These are phyloP conservation scores for Penicillium sp. DNA, from an alignment of 2,329 filamentous ascomycete genomes.

Conservation along the genomic window DNA sequence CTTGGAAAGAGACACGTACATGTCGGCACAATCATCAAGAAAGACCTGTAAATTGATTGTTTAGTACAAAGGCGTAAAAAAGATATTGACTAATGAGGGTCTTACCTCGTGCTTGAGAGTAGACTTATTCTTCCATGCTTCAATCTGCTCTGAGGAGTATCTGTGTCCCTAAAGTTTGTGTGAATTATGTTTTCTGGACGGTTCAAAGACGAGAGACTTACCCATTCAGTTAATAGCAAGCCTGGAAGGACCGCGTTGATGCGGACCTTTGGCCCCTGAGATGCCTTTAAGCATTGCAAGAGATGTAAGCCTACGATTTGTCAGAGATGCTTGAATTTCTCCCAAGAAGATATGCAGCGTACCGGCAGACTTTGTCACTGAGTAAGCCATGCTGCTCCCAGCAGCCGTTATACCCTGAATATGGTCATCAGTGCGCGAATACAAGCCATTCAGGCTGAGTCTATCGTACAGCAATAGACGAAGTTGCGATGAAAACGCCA, in stretches of 20 bases:
- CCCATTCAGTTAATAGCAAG: slow-evolving; percentile 10
- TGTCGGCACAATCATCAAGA: slow-evolving; percentile 35
- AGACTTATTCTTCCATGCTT: not conserved
- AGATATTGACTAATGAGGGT: not conserved
- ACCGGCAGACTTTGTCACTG: slow-evolving; percentile 76
- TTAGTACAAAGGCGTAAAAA: not conserved
- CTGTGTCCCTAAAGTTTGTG: not conserved
- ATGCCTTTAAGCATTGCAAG: slow-evolving; percentile 9
- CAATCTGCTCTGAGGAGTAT: not conserved
- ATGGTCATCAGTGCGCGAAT: not conserved
- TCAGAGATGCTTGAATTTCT: not conserved
- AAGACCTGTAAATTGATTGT: slow-evolving; percentile 22
- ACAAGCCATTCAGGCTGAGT: not conserved
- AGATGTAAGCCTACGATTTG: slow-evolving; percentile 2
- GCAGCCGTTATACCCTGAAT: slow-evolving; percentile 52
- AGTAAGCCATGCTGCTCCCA: slow-evolving; percentile 69
- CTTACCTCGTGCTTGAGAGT: slow-evolving; percentile 2
- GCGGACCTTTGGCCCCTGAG: slow-evolving; percentile 56
- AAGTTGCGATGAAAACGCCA: slow-evolving; percentile 66
- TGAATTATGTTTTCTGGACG: not conserved
- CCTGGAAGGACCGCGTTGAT: slow-evolving; percentile 56
- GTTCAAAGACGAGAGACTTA: not conserved
- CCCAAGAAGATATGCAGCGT: not conserved
- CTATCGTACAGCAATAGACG: slow-evolving; percentile 60
- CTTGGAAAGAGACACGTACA: slow-evolving; percentile 31